Conservation (phyloP, 1,284 basidiomycete genomes). For the Ustilago loliicola region DNA sequence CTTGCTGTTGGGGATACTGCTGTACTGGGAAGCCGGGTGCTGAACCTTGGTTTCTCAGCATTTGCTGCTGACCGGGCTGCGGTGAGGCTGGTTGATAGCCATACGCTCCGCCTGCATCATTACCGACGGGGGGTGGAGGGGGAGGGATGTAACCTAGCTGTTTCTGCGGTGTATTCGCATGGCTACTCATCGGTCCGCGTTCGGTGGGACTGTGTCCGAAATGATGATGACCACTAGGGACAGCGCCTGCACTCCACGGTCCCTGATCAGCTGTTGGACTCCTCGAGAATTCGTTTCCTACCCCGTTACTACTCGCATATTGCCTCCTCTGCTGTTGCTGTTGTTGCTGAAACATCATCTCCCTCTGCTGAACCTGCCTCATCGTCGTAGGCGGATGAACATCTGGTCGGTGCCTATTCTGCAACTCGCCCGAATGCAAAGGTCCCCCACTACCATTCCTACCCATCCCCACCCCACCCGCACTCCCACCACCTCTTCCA, state of each 20-base stretch:
- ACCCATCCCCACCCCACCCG: conserved; percentile 29
- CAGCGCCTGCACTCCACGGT: conserved; percentile 38
- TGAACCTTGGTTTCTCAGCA: conserved; percentile 11
- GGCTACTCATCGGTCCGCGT: conserved; percentile 10
- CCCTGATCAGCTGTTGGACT: conserved; percentile 32
- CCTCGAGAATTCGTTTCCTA: conserved; percentile 38
- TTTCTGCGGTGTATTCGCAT: conserved; percentile 32
- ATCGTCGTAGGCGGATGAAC: conserved; percentile 59
- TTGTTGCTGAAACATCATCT: conserved; percentile 31
- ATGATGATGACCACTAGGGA: conserved; percentile 6
- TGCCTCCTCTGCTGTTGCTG: conserved; percentile 30
- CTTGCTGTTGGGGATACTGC: conserved; percentile 5
- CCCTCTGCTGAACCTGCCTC: conserved; percentile 52
- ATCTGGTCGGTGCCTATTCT: conserved; percentile 55
- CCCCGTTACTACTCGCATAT: conserved; percentile 22
- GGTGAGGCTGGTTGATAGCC: not conserved
- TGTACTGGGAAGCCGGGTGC: not conserved
- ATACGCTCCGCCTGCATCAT: conserved; percentile 4
- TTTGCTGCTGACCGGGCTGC: conserved; percentile 11
- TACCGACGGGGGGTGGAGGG: not conserved
- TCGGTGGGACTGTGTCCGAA: conserved; percentile 31
- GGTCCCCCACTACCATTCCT: conserved; percentile 44
- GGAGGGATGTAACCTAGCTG: conserved; percentile 10
- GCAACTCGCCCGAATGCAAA: conserved; percentile 41
- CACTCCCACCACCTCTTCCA: not conserved